Evolutionary conservation across 306 rosid genomes (phyloP).

Genomic region (Ammopiptanthus mongolicus): DNA sequence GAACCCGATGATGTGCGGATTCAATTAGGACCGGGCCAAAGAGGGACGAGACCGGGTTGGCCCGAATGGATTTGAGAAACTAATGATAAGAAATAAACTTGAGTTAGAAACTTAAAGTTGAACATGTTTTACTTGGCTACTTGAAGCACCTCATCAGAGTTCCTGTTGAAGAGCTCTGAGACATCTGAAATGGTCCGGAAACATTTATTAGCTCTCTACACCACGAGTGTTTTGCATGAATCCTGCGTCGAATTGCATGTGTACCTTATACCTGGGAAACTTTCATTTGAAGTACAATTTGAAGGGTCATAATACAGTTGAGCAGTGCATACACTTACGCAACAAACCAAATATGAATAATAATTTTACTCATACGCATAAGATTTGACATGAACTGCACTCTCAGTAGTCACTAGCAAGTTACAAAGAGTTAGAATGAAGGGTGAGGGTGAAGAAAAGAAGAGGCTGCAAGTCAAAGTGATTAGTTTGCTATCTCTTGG

Average conservation of each 20-base stretch:
- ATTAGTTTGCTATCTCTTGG: neutral
- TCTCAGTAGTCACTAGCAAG: neutral
- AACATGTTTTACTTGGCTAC: no score
- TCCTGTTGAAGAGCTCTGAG: slow-evolving; percentile 33
- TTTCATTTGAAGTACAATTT: slow-evolving; percentile 27
- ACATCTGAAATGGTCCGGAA: slow-evolving; percentile 35
- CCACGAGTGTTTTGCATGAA: slow-evolving; percentile 52
- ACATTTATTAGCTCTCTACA: slow-evolving; percentile 46
- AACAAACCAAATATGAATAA: slow-evolving; percentile 37
- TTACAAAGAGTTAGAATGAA: neutral
- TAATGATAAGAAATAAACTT: no score
- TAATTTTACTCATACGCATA: neutral
- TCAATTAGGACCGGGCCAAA: no score
- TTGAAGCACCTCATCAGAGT: slow-evolving; percentile 19
- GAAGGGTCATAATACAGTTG: slow-evolving; percentile 37
- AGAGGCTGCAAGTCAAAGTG: neutral
- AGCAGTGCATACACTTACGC: slow-evolving; percentile 32
- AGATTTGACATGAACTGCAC: neutral
- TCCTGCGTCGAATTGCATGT: slow-evolving; percentile 36
- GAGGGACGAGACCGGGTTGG: no score
- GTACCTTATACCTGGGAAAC: slow-evolving; percentile 40
- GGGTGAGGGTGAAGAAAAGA: neutral
- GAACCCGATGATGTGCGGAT: no score
- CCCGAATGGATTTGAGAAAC: no score
- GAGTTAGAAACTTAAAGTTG: no score